Evolutionary conservation across 2,329 filamentous ascomycete genomes (phyloP).

Genomic region (Nemania sp.): DNA sequence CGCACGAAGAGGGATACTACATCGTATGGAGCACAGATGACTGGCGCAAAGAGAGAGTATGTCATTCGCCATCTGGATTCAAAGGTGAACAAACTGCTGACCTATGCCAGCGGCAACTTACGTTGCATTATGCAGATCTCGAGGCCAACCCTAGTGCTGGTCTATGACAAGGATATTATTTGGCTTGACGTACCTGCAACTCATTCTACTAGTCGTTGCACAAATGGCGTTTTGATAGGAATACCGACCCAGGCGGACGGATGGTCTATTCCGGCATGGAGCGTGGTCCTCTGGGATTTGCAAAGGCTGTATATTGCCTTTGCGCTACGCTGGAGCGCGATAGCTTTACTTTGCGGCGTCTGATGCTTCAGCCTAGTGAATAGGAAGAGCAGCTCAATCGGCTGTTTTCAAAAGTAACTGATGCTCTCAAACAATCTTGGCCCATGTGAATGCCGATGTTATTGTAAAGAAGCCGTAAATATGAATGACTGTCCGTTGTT

Average conservation of each 20-base stretch:
- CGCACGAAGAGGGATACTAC: conserved; percentile 67
- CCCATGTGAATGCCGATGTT: no score
- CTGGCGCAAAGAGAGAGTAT: conserved; percentile 66
- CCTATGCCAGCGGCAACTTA: conserved; percentile 58
- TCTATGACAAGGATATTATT: conserved; percentile 21
- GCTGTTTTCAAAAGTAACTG: conserved; percentile 8
- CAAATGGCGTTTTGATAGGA: conserved; percentile 33
- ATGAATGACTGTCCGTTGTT: not conserved
- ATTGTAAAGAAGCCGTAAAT: no score
- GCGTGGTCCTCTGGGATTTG: conserved; percentile 14
- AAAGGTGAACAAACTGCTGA: conserved; percentile 12
- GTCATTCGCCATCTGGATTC: conserved; percentile 33
- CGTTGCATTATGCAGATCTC: conserved; percentile 63
- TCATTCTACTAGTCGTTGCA: conserved; percentile 20
- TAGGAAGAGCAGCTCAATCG: conserved; percentile 14
- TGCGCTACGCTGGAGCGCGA: conserved; percentile 2
- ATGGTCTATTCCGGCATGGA: conserved; percentile 17
- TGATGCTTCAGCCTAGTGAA: conserved; percentile 21
- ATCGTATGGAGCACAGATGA: conserved; percentile 65
- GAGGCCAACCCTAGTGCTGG: conserved; percentile 47
- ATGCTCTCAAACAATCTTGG: conserved; percentile 1
- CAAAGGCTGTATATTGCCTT: conserved; percentile 7
- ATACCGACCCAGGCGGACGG: conserved; percentile 29
- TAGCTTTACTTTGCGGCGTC: conserved; percentile 21
- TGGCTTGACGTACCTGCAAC: conserved; percentile 21